These are phyloP conservation scores for Amphicarpaea edgeworthii DNA, from an alignment of 306 rosid genomes.

Conservation along the genomic window DNA sequence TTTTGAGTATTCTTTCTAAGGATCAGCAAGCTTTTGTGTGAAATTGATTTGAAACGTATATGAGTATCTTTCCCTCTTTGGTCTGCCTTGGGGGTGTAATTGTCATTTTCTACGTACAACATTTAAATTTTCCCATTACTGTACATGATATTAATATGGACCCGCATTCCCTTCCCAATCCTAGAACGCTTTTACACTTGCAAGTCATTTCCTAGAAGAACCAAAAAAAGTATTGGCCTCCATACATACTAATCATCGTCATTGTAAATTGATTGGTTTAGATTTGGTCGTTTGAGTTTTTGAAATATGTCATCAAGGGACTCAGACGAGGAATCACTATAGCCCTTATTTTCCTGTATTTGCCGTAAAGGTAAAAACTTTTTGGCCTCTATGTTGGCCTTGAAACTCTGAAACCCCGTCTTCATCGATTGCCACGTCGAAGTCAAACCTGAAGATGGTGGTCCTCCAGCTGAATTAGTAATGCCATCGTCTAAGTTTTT, in stretches of 20 bases:
- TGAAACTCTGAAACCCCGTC: constrained; percentile 80
- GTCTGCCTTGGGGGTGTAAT: constrained; percentile 34
- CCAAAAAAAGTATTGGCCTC: constrained; percentile 43
- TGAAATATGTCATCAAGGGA: constrained; percentile 86
- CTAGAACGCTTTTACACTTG: constrained; percentile 34
- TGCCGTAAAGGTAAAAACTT: constrained; percentile 74
- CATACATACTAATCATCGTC: constrained; percentile 55
- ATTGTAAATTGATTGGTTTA: constrained; percentile 47
- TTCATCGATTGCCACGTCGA: constrained; percentile 86
- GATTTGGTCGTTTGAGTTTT: constrained; percentile 70
- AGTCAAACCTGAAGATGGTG: constrained; percentile 66
- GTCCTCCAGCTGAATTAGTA: constrained; percentile 41
- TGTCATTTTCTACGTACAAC: constrained; percentile 17
- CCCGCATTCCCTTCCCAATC: constrained; percentile 48
- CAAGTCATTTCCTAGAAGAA: constrained; percentile 36
- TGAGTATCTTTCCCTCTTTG: constrained; percentile 38
- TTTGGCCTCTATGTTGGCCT: constrained; percentile 75
- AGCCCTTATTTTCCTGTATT: constrained; percentile 59
- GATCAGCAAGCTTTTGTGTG: constrained; percentile 27
- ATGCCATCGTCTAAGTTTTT: constrained; percentile 58
- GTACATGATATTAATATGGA: constrained; percentile 58
- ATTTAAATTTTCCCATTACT: constrained; percentile 52
- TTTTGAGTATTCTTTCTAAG: constrained; percentile 31
- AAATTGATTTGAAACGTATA: constrained; percentile 44
- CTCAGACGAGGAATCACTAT: constrained; percentile 68